Base-by-base conservation (phyloP, 352 stramenopile genomes). In the Phytophthora palmivora region DNA sequence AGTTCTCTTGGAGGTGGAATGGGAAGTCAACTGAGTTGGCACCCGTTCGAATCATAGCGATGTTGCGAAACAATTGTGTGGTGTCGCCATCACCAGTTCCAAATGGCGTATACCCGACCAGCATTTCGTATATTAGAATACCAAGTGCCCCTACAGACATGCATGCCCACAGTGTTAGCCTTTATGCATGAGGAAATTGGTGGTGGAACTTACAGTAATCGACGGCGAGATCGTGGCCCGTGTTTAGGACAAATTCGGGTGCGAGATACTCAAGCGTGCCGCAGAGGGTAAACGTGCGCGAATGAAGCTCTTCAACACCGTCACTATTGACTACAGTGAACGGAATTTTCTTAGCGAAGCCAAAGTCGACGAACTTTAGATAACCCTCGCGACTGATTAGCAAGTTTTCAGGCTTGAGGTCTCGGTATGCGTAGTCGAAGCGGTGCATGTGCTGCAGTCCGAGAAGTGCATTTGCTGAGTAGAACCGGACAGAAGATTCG, bases 251-350 rank as follows among this genome's bases (percentile, higher is more conserved):
- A 33, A 99, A 97, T 64, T 99, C 96, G 4, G 96, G 96, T 14
- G 97, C 96, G 14, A 99, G 81, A 73, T 99, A 99, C 59, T 98
- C 92, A n/a, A 97, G 91, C 16, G 96, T 98, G 33, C 93, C 94
- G 53, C 93, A 98, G 1, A 98, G 73, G n/a, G 93, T 98, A 73
- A 92, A 98, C 12, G 90, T 97, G 30, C 95, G 91, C 19, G 84
- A 89, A 48, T 93, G 81, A 10, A 91, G 67, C 48, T 89, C 81
- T 58, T 89, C 79, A 37, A 82, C 47, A 26, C 80, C 82, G 15
- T 91, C 72, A 30, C 79, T 88, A 46, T 90, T 91, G 39, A 83
- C 63, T 45, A 89, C 65, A 7, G 76, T 91, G 62, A 95, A 96
- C n/a, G 87, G 88, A 32, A 89, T 87, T 33, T 95, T 92, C 78